phyloP scores from a whole-genome alignment of 352 stramenopile species.

The Pythium aristosporum region DNA sequence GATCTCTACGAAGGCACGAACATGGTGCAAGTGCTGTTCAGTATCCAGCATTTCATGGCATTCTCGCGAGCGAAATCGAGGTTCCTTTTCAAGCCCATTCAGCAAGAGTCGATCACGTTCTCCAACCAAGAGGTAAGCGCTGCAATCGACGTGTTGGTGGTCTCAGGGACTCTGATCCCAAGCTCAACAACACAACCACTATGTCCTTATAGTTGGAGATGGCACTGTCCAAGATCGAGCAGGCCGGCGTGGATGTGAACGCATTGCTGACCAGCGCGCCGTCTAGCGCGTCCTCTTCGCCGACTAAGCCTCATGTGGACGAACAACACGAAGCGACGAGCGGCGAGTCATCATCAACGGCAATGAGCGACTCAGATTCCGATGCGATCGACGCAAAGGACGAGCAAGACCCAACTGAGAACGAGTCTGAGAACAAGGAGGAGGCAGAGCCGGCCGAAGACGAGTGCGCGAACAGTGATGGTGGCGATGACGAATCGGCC shows the following conservation, averaged over 20 bases:
- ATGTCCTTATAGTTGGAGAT: constrained; percentile 47
- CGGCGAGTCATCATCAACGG: constrained; percentile 5
- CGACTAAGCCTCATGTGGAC: constrained; percentile 11
- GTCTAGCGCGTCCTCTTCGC: constrained; percentile 18
- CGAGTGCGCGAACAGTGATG: background rate
- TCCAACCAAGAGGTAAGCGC: constrained; percentile 61
- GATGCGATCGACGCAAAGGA: constrained; percentile 16
- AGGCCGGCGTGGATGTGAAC: constrained; percentile 52
- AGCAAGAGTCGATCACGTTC: constrained; percentile 44
- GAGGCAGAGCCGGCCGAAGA: background rate
- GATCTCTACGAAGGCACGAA: constrained; percentile 85
- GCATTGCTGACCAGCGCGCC: constrained; percentile 32
- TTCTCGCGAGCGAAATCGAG: constrained; percentile 52
- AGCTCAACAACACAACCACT: background rate
- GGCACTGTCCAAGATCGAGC: constrained; percentile 68
- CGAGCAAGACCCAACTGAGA: constrained; percentile 2
- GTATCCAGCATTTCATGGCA: constrained; percentile 72
- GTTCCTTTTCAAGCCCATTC: constrained; percentile 46
- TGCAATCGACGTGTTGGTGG: background rate
- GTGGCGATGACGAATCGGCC: constrained; percentile 4
- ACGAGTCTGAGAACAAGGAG: background rate
- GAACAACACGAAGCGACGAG: background rate
- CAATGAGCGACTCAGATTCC: constrained; percentile 2
- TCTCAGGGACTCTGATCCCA: background rate
- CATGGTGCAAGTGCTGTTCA: constrained; percentile 83